phyloP scores from a whole-genome alignment of 805 yeast species.

The Saccharomycopsis oosterbeekiorum region DNA sequence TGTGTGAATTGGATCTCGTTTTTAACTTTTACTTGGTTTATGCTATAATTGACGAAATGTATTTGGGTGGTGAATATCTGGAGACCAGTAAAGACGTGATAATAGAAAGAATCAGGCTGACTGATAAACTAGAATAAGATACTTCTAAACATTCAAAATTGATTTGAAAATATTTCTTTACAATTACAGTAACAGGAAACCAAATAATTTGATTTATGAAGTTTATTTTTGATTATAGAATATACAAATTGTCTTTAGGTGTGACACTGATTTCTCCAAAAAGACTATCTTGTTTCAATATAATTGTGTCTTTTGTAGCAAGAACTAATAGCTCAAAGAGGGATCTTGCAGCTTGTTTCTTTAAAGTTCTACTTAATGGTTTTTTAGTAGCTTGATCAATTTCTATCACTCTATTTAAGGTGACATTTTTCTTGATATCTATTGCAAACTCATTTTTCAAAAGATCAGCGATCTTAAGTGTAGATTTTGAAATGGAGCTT shows the following conservation, averaged over 20 bases:
- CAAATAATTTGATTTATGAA: background rate
- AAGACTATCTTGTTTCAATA: slow-evolving; percentile 36
- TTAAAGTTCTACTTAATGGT: slow-evolving; percentile 31
- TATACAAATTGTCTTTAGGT: slow-evolving; percentile 32
- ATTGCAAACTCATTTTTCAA: slow-evolving; percentile 29
- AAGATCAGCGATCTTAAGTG: slow-evolving; percentile 43
- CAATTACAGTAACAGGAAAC: background rate
- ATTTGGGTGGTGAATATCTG: slow-evolving; percentile 82
- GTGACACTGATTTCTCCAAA: slow-evolving; percentile 52
- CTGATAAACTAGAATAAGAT: background rate
- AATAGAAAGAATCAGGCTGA: slow-evolving; percentile 46
- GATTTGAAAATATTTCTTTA: background rate
- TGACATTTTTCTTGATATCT: slow-evolving; percentile 19
- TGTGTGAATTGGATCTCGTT: slow-evolving; percentile 87
- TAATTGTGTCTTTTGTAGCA: slow-evolving; percentile 66
- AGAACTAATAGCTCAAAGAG: slow-evolving; percentile 78
- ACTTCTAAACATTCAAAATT: background rate
- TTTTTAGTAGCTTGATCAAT: slow-evolving; percentile 26
- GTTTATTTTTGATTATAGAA: slow-evolving; percentile 3
- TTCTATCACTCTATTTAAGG: slow-evolving; percentile 33
- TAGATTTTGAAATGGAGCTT: slow-evolving; percentile 33
- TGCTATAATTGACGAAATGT: slow-evolving; percentile 76
- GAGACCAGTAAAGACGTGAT: slow-evolving; percentile 69
- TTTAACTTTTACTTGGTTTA: slow-evolving; percentile 85
- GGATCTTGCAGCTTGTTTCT: slow-evolving; percentile 55